Evolutionary conservation across 2,329 filamentous ascomycete genomes (phyloP).

Genomic region (Xylariaceae sp.): DNA sequence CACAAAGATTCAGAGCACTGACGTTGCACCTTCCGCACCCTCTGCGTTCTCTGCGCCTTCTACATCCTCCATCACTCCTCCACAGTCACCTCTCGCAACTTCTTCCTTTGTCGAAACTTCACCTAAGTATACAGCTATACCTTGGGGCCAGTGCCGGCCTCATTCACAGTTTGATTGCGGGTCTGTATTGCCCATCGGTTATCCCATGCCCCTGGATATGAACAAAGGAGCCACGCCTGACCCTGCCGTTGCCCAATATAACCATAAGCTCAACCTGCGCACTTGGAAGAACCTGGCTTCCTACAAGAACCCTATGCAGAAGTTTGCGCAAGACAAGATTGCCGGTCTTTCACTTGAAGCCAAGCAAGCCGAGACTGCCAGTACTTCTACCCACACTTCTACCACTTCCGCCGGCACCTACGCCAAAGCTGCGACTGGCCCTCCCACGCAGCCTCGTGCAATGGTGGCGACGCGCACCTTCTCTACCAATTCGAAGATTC

Average conservation of each 20-base stretch:
- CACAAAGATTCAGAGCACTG: too few relatives aligned
- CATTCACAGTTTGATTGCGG: too few relatives aligned
- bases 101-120: too few relatives aligned
- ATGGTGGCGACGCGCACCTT: constrained; percentile 11
- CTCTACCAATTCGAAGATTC: background rate
- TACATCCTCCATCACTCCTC: too few relatives aligned
- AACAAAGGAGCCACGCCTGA: constrained; percentile 26
- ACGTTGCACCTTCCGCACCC: too few relatives aligned
- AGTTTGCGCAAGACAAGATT: constrained; percentile 41
- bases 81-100: too few relatives aligned
- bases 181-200: too few relatives aligned
- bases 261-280: constrained; percentile 46
- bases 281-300: constrained; percentile 52
- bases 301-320: constrained; percentile 53
- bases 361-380: constrained; percentile 24
- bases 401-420: constrained; percentile 22
- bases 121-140: too few relatives aligned
- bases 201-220: too few relatives aligned
- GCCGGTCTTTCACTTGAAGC: too few relatives aligned
- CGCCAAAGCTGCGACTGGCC: constrained; percentile 12
- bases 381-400: constrained; percentile 31
- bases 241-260: constrained; percentile 33
- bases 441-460: constrained; percentile 4
- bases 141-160: too few relatives aligned
- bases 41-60: too few relatives aligned